A percentile compares a stretch with the other conserved stretches of the same genome.
Evolutionary conservation across 768 basidiomycete species (phyloP).

Genomic region (Leccinum uliginosum): DNA sequence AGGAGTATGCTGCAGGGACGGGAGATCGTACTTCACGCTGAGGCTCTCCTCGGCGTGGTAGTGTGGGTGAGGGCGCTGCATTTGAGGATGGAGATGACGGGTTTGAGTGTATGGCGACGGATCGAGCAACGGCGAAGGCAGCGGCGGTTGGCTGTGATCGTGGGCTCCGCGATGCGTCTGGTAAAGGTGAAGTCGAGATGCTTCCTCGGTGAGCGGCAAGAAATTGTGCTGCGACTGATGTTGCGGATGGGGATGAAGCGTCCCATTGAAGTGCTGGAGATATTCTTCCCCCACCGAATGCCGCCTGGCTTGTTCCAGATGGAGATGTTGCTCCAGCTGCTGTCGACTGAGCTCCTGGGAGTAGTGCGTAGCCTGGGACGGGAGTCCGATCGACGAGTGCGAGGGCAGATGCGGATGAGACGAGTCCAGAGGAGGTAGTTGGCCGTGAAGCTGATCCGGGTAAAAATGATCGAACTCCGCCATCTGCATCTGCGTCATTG

Average conservation of each 20-base stretch:
- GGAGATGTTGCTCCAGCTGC: constrained; percentile 38
- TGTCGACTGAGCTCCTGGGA: constrained; percentile 47
- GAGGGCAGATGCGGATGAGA: constrained; percentile 45
- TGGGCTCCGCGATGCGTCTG: constrained; percentile 34
- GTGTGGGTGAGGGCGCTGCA: constrained; percentile 31
- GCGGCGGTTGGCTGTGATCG: constrained; percentile 21
- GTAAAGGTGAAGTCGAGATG: constrained; percentile 32
- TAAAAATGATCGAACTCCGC: constrained; percentile 46
- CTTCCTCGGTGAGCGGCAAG: constrained; percentile 25
- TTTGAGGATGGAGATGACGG: constrained; percentile 33
- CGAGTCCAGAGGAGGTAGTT: constrained; percentile 42
- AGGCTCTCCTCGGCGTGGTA: constrained; percentile 32
- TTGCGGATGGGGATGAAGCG: constrained; percentile 27
- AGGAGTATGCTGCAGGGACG: constrained; percentile 40
- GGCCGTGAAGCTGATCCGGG: constrained; percentile 37
- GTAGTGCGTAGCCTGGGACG: constrained; percentile 34
- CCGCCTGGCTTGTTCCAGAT: constrained; percentile 30
- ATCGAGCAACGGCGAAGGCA: constrained; percentile 33
- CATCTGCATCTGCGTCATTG: constrained; percentile 59
- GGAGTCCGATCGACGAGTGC: constrained; percentile 47
- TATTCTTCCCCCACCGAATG: constrained; percentile 35
- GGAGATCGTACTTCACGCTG: constrained; percentile 43
- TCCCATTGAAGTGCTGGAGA: constrained; percentile 36
- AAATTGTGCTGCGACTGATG: constrained; percentile 26
- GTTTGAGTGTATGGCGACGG: constrained; percentile 26